A percentile compares a stretch with the other conserved stretches of the same genome.
Evolutionary conservation across 257 asterid genomes (phyloP).

Genomic region (Nicotiana knightiana): DNA sequence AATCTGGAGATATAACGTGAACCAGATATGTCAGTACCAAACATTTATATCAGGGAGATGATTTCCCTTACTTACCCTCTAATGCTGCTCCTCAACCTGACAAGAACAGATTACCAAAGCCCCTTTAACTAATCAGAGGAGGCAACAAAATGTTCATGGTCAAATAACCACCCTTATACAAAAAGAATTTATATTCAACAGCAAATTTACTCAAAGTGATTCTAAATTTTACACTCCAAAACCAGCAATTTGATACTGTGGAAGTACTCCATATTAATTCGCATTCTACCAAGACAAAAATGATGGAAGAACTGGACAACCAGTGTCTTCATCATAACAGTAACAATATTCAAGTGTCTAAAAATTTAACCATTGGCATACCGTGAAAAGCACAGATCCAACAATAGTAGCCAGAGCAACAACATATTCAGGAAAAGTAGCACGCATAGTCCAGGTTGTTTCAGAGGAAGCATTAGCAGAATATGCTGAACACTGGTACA

Average conservation of each 20-base stretch:
- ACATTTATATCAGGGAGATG: not conserved
- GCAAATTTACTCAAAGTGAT: not conserved
- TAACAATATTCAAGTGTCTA: not conserved
- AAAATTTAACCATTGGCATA: conserved; percentile 23
- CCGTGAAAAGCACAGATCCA: conserved; percentile 94
- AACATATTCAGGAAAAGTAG: conserved; percentile 96
- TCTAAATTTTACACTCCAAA: not conserved
- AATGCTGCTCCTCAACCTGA: conserved; percentile 1
- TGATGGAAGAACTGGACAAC: not conserved
- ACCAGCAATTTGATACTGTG: not conserved
- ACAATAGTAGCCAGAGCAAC: conserved; percentile 94
- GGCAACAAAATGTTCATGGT: not conserved
- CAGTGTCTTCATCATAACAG: not conserved
- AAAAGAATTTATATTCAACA: not conserved
- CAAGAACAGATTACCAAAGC: not conserved
- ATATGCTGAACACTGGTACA: conserved; percentile 72
- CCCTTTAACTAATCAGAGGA: not conserved
- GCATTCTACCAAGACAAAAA: not conserved
- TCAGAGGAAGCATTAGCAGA: conserved; percentile 76
- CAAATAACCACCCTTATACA: not conserved
- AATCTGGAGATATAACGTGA: conserved; percentile 44
- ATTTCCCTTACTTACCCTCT: not conserved
- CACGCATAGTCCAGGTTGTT: conserved; percentile 87
- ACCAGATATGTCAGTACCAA: conserved; percentile 18
- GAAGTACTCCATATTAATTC: not conserved